Base-by-base conservation (phyloP, 768 basidiomycete species). In the Hortiboletus campestris region DNA sequence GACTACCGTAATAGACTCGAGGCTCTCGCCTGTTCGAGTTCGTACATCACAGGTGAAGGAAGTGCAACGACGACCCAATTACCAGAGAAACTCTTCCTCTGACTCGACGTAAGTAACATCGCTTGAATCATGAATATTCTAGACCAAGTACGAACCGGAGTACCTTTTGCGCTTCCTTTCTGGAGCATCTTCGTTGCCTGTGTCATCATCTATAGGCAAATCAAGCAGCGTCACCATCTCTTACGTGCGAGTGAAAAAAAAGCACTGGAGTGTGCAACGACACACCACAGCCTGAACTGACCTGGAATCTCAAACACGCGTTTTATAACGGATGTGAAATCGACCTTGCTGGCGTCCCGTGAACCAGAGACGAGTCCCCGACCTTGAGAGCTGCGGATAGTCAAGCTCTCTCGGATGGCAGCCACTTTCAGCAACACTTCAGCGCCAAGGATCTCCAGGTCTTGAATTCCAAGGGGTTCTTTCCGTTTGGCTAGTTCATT, bases 371-470 rank as follows among this genome's bases (percentile, higher is more conserved):
- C 2, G 42, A 59, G 31, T 10, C 0, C 14, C 28, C 4, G 13
- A 12, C 1, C 1, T 11, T 3, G 25, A 25, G 25, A 25, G 25
- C 1, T 25, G 25, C 25, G 0, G 4, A 19, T 0, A 16, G n/a
- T 17, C 42, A 57, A 34, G 39, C 62, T 70, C 46, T 66, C 67
- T 16, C 61, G 52, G 32, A 71, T 20, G 11, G 56, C 58, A 36
- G 62, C 67, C 12, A 67, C 55, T 49, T 59, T 68, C 39, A 68
- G 31, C 6, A 41, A 25, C 20, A 52, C 38, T 12, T 67, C 64
- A 34, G 56, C 13, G n/a, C 62, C 62, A 20, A 64, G 60, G 28
- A 53, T 6, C 25, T 25, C 42, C 3, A 59, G 44, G 34, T 68
- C 66, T 32, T 35, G 16, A 6, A 12, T 17, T 32, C 59, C 55